Base-by-base conservation (phyloP, 805 yeast genomes). In the Nakazawaea populi region DNA sequence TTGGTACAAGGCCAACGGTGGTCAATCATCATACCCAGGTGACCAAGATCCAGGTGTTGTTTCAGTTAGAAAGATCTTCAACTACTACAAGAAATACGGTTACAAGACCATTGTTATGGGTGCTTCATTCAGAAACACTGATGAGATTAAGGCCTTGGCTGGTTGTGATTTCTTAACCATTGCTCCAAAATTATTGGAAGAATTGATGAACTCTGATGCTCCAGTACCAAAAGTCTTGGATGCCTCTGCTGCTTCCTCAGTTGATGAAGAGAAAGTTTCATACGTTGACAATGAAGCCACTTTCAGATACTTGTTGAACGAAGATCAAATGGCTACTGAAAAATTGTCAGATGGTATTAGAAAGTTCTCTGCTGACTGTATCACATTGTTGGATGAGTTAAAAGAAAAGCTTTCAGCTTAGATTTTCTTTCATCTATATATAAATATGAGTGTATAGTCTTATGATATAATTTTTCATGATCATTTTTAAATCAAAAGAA, bases 91-190 rank as follows among this genome's bases (percentile, higher is more conserved):
- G 85, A 92, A 92, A 77, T 89, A 72, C 73, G 92, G 85, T 62
- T 94, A 94, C 84, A 80, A 92, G 65, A 94, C 99, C 71, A 91
- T 94, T 68, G 98, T 94, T 67, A 94, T 94, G 99, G 99, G 99
- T 74, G 99, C 99, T 54, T 92, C 98, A 54, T 92, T 94, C 90
- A 92, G 99, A 84, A 94, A 91, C 80, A 72, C 76, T 56, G 96
- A 90, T 61, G 99, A 92, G 77, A 89, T 94, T 74, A 86, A 85
- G 73, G 96, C 95, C 62, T 79, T 94, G 63, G 97, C 99, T 54
- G 99, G 99, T 72, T 85, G 89, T 67, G 99, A 94, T 72, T 90
- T 76, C 82, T 79, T 94, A 74, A 94, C 99, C 68, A 90, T 94
- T 65, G 79, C 98, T 62, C 98, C 98, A 69, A 80, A 79, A 67